Evolutionary conservation across 2,329 filamentous ascomycete species (phyloP).

Genomic region (Phoma sp.): DNA sequence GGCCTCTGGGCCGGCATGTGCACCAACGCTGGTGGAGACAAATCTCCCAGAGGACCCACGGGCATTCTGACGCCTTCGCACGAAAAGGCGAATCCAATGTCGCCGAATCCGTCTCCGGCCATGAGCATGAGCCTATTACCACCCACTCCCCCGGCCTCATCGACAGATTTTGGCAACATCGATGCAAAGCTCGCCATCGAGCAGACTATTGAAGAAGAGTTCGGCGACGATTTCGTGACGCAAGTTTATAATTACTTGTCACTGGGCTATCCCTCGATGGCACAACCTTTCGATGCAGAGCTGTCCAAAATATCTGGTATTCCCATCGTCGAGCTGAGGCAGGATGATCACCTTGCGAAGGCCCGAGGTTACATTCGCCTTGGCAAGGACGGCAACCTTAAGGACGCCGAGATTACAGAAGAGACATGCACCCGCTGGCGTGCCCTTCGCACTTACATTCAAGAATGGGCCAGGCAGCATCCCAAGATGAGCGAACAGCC

Average conservation of each 20-base stretch:
- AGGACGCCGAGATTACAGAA: conserved; percentile 57
- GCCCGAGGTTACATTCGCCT: conserved; percentile 75
- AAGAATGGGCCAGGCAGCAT: conserved; percentile 89
- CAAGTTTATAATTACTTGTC: conserved; percentile 98
- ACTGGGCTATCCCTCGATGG: conserved; percentile 86
- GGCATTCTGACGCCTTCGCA: conserved; percentile 58
- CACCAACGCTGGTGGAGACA: conserved; percentile 48
- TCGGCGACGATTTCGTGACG: conserved; percentile 83
- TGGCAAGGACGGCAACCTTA: conserved; percentile 53
- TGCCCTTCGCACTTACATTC: conserved; percentile 81
- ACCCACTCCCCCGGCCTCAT: conserved; percentile 47
- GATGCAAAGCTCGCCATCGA: conserved; percentile 51
- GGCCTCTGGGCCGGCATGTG: conserved; percentile 83
- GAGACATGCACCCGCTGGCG: conserved; percentile 76
- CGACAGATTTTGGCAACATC: conserved; percentile 49
- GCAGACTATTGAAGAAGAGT: conserved; percentile 66
- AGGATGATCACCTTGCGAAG: conserved; percentile 70
- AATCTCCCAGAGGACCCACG: conserved; percentile 50
- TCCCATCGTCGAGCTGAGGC: conserved; percentile 69
- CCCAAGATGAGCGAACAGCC: conserved; percentile 63
- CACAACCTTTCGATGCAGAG: conserved; percentile 82
- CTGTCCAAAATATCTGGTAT: conserved; percentile 80
- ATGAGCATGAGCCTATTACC: conserved; percentile 37
- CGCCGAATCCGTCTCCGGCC: conserved; percentile 45
- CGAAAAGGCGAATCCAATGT: conserved; percentile 51